Percentiles rank a stretch among this genome's conserved stretches.
Evolutionary conservation across 2,329 filamentous ascomycete genomes (phyloP).

Genomic region (Colletotrichum truncatum): DNA sequence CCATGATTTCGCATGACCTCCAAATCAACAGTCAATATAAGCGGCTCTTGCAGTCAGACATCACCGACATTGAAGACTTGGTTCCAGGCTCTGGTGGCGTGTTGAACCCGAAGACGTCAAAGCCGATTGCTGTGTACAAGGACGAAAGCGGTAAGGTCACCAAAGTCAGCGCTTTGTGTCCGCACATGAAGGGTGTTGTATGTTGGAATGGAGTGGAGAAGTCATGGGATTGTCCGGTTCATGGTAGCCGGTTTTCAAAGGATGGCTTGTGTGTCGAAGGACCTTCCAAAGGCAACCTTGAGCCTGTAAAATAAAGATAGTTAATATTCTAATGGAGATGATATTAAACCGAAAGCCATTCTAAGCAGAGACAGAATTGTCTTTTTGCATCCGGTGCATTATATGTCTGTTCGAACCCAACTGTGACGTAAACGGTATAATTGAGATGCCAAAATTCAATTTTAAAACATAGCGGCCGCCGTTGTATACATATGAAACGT

Average conservation of each 20-base stretch:
- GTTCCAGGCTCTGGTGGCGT: slow-evolving; percentile 59
- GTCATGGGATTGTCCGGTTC: slow-evolving; percentile 63
- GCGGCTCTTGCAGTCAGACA: slow-evolving; percentile 61
- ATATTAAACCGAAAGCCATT: too few relatives aligned
- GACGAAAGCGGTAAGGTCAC: slow-evolving; percentile 60
- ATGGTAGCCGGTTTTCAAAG: slow-evolving; percentile 50
- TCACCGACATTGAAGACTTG: slow-evolving; percentile 65
- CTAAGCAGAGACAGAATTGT: too few relatives aligned
- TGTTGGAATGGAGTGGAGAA: slow-evolving; percentile 65
- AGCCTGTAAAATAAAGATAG: too few relatives aligned
- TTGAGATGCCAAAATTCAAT: too few relatives aligned
- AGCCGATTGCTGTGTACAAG: slow-evolving; percentile 64
- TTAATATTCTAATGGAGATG: too few relatives aligned
- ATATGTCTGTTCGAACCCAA: too few relatives aligned
- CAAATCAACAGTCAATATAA: slow-evolving; percentile 67
- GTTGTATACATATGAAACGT: too few relatives aligned
- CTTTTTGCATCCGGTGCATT: too few relatives aligned
- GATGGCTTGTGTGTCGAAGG: slow-evolving; percentile 47
- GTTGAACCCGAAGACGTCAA: slow-evolving; percentile 55
- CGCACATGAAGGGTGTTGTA: slow-evolving; percentile 63
- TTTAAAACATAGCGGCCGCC: too few relatives aligned
- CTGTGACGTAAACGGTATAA: too few relatives aligned
- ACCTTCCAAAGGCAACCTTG: slow-evolving; percentile 42
- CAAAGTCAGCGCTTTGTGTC: slow-evolving; percentile 63
- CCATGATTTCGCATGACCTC: slow-evolving; percentile 59